Base-by-base conservation (phyloP, 192 early-diverging fungal genomes). In the Chytriomyces sp. region DNA sequence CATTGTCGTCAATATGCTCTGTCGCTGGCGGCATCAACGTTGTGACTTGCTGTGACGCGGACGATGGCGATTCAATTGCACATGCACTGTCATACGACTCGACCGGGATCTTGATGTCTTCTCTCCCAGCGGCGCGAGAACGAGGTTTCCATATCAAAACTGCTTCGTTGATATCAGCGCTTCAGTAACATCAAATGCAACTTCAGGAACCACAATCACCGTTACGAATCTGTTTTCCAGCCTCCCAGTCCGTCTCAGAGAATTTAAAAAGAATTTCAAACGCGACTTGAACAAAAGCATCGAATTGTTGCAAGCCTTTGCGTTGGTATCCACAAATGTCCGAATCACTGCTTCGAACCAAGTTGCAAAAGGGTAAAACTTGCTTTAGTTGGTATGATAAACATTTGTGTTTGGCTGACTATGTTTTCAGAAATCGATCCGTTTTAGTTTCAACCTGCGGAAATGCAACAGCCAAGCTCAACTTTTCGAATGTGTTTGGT, bases 1-100 rank as follows among this genome's bases (percentile, higher is more conserved):
- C 98, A 5, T 84, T 99, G 5, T 94, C 92, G 70, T 96, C 96
- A 0, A 79, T 99, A 0, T 96, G 95, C 67, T 91, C 93, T 2
- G 73, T 95, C n/a, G 82, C 89, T 10, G 82, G 85, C 13, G 64
- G 96, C 1, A 82, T 87, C 0, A 86, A 95, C 0, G 89, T 88
- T 6, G 95, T 94, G 4, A 50, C 46, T 13, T 28, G 16, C 13
- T 6, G 47, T 16, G 35, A 35, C 35, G 93, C 93, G 16, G 82
- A 86, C 23, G 80, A 84, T 16, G 77, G 85, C 20, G 72, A 75
- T 1, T 90, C 90, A 4, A 75, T 82, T 10, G 98, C 93, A 6
- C 69, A 82, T 13, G 80, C 89, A 45, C 87, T 97, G 5, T 89
- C 91, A 68, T 97, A 91, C 81, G 89, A 91, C 70, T 68, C 68